phyloP scores from a whole-genome alignment of 1,284 basidiomycete species.

The Retiboletus flavoniger region DNA sequence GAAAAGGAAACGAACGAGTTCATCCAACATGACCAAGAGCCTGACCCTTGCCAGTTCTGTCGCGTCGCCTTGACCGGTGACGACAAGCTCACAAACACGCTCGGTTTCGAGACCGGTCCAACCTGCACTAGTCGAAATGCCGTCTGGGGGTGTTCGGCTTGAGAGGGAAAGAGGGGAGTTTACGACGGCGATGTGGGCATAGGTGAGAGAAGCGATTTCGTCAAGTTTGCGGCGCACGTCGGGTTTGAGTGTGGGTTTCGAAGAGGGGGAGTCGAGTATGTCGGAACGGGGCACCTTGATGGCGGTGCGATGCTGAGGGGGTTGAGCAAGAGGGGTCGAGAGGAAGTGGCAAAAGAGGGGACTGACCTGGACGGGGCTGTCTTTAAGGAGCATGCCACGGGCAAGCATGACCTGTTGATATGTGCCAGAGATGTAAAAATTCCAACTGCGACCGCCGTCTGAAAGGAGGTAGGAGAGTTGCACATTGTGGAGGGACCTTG shows the following conservation, averaged over 20 bases:
- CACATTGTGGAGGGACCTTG: slow-evolving; percentile 78
- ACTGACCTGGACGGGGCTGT: slow-evolving; percentile 79
- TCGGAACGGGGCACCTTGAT: slow-evolving; percentile 92
- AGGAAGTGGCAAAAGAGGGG: slow-evolving; percentile 10
- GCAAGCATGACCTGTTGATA: slow-evolving; percentile 94
- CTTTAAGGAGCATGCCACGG: slow-evolving; percentile 84
- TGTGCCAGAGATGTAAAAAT: slow-evolving; percentile 87
- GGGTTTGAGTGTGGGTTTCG: slow-evolving; percentile 81
- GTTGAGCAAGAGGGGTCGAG: slow-evolving; percentile 16
- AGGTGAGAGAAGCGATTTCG: slow-evolving; percentile 86
- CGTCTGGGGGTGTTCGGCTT: slow-evolving; percentile 69
- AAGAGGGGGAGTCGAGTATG: slow-evolving; percentile 82
- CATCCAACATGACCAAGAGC: slow-evolving; percentile 91
- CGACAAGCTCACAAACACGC: slow-evolving; percentile 86
- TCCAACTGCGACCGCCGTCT: slow-evolving; percentile 74
- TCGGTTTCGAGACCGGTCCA: slow-evolving; percentile 93
- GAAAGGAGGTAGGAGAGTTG: slow-evolving; percentile 78
- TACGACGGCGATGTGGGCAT: slow-evolving; percentile 87
- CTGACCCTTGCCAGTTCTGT: slow-evolving; percentile 91
- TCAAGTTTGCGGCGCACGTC: slow-evolving; percentile 88
- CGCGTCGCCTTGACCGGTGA: slow-evolving; percentile 85
- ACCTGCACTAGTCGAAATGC: slow-evolving; percentile 69
- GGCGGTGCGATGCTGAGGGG: slow-evolving; percentile 67
- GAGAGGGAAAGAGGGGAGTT: slow-evolving; percentile 73
- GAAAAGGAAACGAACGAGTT: slow-evolving; percentile 62